A percentile compares a stretch with the other conserved stretches of the same genome.
These are phyloP conservation scores for Xylaria sp. DNA, from an alignment of 2,329 filamentous ascomycete species.

Conservation along the genomic window DNA sequence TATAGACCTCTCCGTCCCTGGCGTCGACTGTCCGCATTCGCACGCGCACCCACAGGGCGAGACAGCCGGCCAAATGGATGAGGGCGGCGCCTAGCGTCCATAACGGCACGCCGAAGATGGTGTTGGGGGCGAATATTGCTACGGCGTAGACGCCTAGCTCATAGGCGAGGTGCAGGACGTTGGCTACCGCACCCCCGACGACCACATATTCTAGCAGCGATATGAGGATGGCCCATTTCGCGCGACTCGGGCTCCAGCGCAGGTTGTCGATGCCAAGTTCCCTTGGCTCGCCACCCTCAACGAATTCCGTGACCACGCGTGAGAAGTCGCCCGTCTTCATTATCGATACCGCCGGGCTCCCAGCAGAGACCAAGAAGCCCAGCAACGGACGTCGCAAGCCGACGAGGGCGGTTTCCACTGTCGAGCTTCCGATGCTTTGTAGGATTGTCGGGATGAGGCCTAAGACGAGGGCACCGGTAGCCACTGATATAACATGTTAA, in stretches of 20 bases:
- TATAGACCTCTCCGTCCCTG: slow-evolving; percentile 9
- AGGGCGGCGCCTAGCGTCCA: slow-evolving; percentile 44
- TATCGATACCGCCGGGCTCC: slow-evolving; percentile 38
- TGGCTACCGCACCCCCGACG: slow-evolving; percentile 41
- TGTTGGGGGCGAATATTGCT: slow-evolving; percentile 43
- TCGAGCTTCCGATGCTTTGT: slow-evolving; percentile 37
- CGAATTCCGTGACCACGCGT: slow-evolving; percentile 18
- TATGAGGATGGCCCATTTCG: slow-evolving; percentile 24
- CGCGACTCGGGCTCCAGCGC: slow-evolving; percentile 21
- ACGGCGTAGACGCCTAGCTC: slow-evolving; percentile 45
- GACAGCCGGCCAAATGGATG: slow-evolving; percentile 39
- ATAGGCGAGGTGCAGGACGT: slow-evolving; percentile 44
- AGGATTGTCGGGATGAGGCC: slow-evolving; percentile 42
- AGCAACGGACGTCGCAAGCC: slow-evolving; percentile 35
- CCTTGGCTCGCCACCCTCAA: slow-evolving; percentile 21
- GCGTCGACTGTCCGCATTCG: slow-evolving; percentile 20
- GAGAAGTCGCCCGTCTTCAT: slow-evolving; percentile 37
- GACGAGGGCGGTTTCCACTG: slow-evolving; percentile 39
- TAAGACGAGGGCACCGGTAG: slow-evolving; percentile 38
- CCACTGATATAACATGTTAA: slow-evolving; percentile 27
- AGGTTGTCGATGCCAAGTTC: slow-evolving; percentile 25
- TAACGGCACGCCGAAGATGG: slow-evolving; percentile 42
- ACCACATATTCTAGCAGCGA: slow-evolving; percentile 40
- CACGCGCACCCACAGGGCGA: slow-evolving; percentile 38
- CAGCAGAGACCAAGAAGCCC: slow-evolving; percentile 39